Percentiles rank a stretch among this genome's conserved stretches.
Conservation (phyloP, 352 stramenopile species). For the Globisporangium acanthophoron region DNA sequence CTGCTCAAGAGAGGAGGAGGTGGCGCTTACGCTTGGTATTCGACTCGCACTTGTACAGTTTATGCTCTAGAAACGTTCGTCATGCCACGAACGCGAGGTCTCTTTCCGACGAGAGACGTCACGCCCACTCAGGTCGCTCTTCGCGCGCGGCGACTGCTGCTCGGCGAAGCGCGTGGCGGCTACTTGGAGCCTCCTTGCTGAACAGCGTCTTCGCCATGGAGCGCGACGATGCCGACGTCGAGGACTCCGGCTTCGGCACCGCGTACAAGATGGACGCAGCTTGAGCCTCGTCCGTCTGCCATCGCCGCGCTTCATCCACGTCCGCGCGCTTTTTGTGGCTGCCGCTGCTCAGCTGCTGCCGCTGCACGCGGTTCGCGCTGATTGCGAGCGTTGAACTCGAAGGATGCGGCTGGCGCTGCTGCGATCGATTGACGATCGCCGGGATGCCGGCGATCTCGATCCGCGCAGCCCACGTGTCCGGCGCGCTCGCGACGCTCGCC, state of each 20-base stretch:
- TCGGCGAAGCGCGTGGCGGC: neutral
- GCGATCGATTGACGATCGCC: neutral
- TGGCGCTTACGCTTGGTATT: neutral
- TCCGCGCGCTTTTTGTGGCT: neutral
- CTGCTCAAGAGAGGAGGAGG: neutral
- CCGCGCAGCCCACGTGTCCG: conserved; percentile 38
- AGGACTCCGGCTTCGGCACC: neutral
- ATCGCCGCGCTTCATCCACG: too few species aligned
- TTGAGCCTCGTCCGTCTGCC: conserved; percentile 1
- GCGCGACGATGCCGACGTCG: too few species aligned
- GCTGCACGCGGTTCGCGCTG: neutral
- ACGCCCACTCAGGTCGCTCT: conserved; percentile 11
- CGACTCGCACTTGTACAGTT: neutral
- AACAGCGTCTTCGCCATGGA: neutral
- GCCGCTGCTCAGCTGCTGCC: neutral
- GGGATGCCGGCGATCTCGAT: conserved; percentile 59
- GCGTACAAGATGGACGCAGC: conserved; percentile 11
- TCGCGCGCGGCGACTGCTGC: neutral
- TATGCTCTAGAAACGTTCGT: neutral
- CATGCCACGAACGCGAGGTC: neutral
- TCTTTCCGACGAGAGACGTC: conserved; percentile 9
- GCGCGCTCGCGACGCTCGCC: neutral
- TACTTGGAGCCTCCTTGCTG: neutral
- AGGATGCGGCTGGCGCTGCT: neutral
- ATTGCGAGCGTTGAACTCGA: conserved; percentile 6